Evolutionary conservation across 257 asterid species (phyloP).

Genomic region (Buddleja alternifolia): DNA sequence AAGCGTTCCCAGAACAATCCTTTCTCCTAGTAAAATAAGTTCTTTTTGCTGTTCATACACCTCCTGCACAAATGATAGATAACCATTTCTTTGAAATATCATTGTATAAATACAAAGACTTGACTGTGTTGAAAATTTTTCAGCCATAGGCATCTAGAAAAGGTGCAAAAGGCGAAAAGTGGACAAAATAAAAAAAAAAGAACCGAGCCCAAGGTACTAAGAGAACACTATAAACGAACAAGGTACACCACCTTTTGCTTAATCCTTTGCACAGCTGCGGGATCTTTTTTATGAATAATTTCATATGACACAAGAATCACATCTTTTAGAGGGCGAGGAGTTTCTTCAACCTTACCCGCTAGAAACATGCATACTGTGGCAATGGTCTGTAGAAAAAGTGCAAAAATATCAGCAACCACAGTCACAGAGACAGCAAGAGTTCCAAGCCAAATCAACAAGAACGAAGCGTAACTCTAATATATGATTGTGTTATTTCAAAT

Average conservation of each 20-base stretch:
- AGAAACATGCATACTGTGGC: conserved; percentile 99
- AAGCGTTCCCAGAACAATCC: conserved; percentile 89
- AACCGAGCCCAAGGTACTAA: conserved; percentile 7
- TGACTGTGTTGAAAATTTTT: neutral
- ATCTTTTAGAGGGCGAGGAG: conserved; percentile 95
- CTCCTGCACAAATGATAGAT: conserved; percentile 60
- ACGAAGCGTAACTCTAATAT: neutral
- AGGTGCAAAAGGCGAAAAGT: neutral
- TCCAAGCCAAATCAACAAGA: conserved; percentile 14
- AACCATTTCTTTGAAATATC: too few relatives aligned
- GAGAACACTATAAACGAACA: conserved; percentile 15
- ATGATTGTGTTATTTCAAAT: neutral
- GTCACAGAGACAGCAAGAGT: neutral
- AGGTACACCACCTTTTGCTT: conserved; percentile 74
- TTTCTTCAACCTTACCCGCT: conserved; percentile 99
- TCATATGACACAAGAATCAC: conserved; percentile 91
- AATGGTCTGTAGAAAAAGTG: conserved; percentile 56
- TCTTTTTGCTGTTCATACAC: conserved; percentile 93
- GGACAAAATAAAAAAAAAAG: conserved; percentile 17
- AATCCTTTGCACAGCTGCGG: conserved; percentile 77
- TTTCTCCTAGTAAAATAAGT: conserved; percentile 77
- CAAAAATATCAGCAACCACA: conserved; percentile 17
- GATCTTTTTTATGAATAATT: conserved; percentile 80
- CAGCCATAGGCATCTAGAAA: neutral
- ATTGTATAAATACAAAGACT: neutral